phyloP scores from a whole-genome alignment of 2,329 filamentous ascomycete species.

The Aspergillus sp. region DNA sequence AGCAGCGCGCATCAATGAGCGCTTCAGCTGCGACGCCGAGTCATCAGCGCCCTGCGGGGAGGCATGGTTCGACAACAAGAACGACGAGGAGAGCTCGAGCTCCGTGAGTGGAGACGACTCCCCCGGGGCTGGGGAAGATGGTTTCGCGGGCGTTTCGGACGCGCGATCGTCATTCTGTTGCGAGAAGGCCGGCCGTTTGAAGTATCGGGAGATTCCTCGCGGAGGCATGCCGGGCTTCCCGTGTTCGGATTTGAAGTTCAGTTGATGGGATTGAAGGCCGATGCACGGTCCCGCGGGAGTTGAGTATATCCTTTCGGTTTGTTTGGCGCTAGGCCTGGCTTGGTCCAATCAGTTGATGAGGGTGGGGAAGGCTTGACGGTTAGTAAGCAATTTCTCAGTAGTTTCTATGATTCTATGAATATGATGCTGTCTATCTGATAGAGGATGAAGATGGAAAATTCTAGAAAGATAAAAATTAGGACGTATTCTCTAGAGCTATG shows the following conservation, averaged over 20 bases:
- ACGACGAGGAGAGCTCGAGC: conserved; percentile 26
- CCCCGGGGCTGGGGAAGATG: conserved; percentile 18
- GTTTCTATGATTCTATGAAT: too few species aligned
- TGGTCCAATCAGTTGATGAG: background rate
- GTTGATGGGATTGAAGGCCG: background rate
- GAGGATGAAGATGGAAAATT: too few species aligned
- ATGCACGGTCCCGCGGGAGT: background rate
- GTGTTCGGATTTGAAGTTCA: background rate
- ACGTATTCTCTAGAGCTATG: too few species aligned
- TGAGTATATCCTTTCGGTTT: background rate
- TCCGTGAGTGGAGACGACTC: conserved; percentile 30
- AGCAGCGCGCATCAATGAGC: conserved; percentile 14
- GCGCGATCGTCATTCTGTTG: background rate
- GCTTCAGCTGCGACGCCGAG: conserved; percentile 14
- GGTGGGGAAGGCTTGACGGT: background rate
- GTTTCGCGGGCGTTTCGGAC: conserved; percentile 4
- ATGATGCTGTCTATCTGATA: too few species aligned
- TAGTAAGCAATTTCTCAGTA: background rate
- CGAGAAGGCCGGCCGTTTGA: conserved; percentile 38
- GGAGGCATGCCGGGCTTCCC: conserved; percentile 23
- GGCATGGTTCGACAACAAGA: conserved; percentile 13
- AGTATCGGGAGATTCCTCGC: conserved; percentile 48
- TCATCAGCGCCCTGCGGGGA: conserved; percentile 18
- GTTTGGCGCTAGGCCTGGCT: too few species aligned
- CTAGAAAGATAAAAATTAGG: background rate